Evolutionary conservation across 202 grass and related monocot genomes (phyloP), one percentile per base, ranked within the genome.

Genomic region (Zizania palustris): DNA sequence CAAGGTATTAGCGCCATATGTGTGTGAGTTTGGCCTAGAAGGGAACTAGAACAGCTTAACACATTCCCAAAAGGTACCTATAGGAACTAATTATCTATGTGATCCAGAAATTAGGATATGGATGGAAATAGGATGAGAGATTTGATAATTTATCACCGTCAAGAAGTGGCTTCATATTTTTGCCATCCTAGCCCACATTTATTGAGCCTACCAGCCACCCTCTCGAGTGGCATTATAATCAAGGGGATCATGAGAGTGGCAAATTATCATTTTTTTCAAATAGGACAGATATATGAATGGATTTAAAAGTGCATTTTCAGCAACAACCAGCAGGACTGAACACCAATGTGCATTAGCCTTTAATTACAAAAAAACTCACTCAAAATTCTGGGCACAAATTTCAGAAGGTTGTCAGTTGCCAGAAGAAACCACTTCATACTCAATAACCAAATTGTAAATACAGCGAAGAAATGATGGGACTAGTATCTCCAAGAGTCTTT

Each of bases 251-350:
- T n/a, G n/a, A n/a, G n/a, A n/a, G n/a, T n/a, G n/a, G n/a, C n/a
- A n/a, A n/a, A n/a, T n/a, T n/a, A n/a, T n/a, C n/a, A n/a, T n/a
- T n/a, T n/a, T n/a, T n/a, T n/a, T n/a, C n/a, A 20, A 77, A 46
- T n/a, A 58, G 3, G 45, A 57, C 13, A 64, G 13, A 65, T 58
- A 10, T 50, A 73, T 19, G 51, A 34, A 59, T 3, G 13, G 18
- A 37, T 36, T 66, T 14, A 42, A 60, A 60, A 72, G 20, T 73
- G 42, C n/a, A 14, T 67, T 78, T 60, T 50, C 57, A 67, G 51
- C 61, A 60, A 43, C 18, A 43, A 53, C 60, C 7, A 74, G 13
- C 54, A 68, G 58, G 18, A 67, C 38, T 9, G 49, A 28, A 9
- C 57, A 66, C n/a, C 16, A 46, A 13, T 16, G 13, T 57, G 28